phyloP scores from a whole-genome alignment of 192 early-diverging fungal species.

The Entomortierella chlamydospora region DNA sequence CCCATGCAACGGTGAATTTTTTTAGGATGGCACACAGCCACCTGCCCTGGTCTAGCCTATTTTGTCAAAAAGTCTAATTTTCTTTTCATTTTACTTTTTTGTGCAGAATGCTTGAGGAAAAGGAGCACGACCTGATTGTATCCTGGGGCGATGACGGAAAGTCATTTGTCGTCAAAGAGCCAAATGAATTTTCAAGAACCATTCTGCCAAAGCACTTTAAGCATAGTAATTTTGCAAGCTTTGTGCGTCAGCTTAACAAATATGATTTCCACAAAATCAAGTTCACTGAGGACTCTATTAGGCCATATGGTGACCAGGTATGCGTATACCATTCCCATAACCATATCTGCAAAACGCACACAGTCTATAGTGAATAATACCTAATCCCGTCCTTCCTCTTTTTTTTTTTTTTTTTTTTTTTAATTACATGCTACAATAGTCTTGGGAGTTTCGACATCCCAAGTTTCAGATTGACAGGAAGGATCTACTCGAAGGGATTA shows the following conservation, averaged over 20 bases:
- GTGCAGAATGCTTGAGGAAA: slow-evolving; percentile 77
- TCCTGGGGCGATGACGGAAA: slow-evolving; percentile 73
- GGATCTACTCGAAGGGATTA: slow-evolving; percentile 66
- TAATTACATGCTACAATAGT: no score
- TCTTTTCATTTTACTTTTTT: neutral
- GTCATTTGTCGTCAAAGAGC: slow-evolving; percentile 79
- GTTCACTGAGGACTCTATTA: slow-evolving; percentile 43
- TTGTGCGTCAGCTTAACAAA: slow-evolving; percentile 73
- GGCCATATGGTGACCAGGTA: slow-evolving; percentile 59
- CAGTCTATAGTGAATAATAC: no score
- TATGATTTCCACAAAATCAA: slow-evolving; percentile 77
- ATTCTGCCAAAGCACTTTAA: slow-evolving; percentile 69
- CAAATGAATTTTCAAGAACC: slow-evolving; percentile 65
- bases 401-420: neutral
- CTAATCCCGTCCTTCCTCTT: neutral
- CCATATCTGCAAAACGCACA: no score
- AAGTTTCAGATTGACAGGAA: slow-evolving; percentile 67
- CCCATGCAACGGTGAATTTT: neutral
- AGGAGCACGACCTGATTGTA: slow-evolving; percentile 66
- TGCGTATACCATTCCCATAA: neutral
- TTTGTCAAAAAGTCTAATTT: neutral
- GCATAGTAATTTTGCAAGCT: slow-evolving; percentile 66
- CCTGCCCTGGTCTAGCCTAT: slow-evolving; percentile 1
- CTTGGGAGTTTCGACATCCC: slow-evolving; percentile 78
- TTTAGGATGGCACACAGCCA: neutral